Base-by-base conservation (phyloP, 495 filamentous ascomycete genomes). In the Aspergillus cristatus region DNA sequence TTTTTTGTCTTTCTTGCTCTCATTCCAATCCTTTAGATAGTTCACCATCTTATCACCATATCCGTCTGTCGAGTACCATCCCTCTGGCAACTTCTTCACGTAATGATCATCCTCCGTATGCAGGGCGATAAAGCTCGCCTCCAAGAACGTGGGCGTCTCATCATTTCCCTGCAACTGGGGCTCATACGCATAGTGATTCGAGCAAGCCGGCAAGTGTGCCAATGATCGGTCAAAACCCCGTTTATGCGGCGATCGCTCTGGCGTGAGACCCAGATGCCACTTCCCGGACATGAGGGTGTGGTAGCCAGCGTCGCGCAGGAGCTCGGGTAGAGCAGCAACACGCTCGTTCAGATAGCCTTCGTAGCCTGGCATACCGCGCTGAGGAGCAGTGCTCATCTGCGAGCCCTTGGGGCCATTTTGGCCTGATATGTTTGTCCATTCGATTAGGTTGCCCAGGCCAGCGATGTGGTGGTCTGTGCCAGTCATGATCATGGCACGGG, bases 271-370 rank as follows among this genome's bases (percentile, higher is more conserved):
- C 14, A 65, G 43, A 50, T 64, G 60, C 74, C 75, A 80, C 51
- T 81, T 80, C 1, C 76, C 77, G 3, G 70, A 63, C 70, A 80
- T 76, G 8, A 79, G 32, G 10, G 78, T 81, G 40, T 68, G 63
- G 43, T 82, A 82, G 16, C 78, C 78, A 1, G 60, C 68, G 45
- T 82, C 78, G 7, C 62, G 64, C 3, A 82, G 63, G 11, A 81
- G 33, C 50, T 82, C 76, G 6, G 78, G 76, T 3, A 82, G 60
- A 3, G 78, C 68, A 0, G 68, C 78, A 15, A 8, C 62, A 69
- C 14, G 75, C 70, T 70, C 55, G 38, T 78, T 75, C 13, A 78
- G 55, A 42, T 74, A 76, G 5, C 73, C 72, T 52, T 81, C 78
- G 48, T 81, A 78, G 0, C 77, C 76, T 1, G 77, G 75, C 72